Evolutionary conservation across 1,284 basidiomycete species (phyloP).

Genomic region (Butyriboletus appendiculatus): DNA sequence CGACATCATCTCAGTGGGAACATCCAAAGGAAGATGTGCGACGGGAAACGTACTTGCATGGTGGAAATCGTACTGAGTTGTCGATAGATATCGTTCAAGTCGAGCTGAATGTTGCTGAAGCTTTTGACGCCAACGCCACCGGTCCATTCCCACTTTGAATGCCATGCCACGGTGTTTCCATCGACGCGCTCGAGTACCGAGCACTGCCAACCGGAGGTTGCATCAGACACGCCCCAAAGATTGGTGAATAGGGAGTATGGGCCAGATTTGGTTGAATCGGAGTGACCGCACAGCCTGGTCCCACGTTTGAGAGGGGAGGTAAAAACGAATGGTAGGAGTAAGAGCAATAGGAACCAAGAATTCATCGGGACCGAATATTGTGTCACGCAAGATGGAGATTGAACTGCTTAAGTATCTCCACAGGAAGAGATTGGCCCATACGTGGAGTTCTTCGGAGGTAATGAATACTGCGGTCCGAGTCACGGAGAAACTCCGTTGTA

Average conservation of each 20-base stretch:
- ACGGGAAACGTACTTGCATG: slow-evolving; percentile 48
- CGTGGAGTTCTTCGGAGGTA: neutral
- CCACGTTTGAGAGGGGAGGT: slow-evolving; percentile 17
- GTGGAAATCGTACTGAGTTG: slow-evolving; percentile 53
- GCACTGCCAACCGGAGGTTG: slow-evolving; percentile 56
- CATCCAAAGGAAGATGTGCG: neutral
- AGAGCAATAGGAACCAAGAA: slow-evolving; percentile 13
- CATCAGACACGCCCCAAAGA: slow-evolving; percentile 51
- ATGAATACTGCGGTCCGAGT: neutral
- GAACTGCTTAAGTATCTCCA: slow-evolving; percentile 12
- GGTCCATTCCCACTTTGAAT: slow-evolving; percentile 54
- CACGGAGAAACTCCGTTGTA: neutral
- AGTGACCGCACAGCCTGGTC: slow-evolving; percentile 45
- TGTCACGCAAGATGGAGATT: neutral
- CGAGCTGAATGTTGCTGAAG: slow-evolving; percentile 58
- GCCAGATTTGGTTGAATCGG: slow-evolving; percentile 47
- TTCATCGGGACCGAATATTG: slow-evolving; percentile 14
- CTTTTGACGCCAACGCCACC: slow-evolving; percentile 59
- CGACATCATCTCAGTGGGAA: neutral
- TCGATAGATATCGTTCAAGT: slow-evolving; percentile 50
- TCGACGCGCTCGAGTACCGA: slow-evolving; percentile 48
- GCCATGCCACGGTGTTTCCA: slow-evolving; percentile 52
- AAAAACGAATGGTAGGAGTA: slow-evolving; percentile 23
- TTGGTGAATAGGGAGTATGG: slow-evolving; percentile 51
- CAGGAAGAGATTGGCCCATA: neutral